A percentile compares a stretch with the other conserved stretches of the same genome.
Conservation (phyloP, 2,329 filamentous ascomycete genomes). For the Zymoseptoria ardabiliae region DNA sequence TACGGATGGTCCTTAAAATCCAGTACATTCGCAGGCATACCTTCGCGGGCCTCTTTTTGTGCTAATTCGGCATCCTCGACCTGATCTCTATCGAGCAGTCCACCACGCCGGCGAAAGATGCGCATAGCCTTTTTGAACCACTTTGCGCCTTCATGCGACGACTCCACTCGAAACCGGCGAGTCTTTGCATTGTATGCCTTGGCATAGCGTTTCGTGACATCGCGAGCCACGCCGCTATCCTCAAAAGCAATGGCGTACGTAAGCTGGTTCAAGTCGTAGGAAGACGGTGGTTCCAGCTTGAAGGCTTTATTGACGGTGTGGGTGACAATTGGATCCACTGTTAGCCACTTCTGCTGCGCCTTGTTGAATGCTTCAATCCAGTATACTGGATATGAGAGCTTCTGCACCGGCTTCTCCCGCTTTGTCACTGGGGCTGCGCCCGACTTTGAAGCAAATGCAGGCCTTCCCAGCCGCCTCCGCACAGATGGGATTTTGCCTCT, state of each 20-base stretch:
- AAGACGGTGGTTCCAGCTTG: conserved; percentile 74
- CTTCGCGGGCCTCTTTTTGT: conserved; percentile 63
- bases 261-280: conserved; percentile 68
- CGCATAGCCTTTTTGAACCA: conserved; percentile 51
- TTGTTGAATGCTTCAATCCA: conserved; percentile 91
- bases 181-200: conserved; percentile 91
- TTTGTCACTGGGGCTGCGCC: conserved; percentile 12
- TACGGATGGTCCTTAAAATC: conserved; percentile 37
- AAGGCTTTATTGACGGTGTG: conserved; percentile 67
- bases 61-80: conserved; percentile 73
- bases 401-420: conserved; percentile 46
- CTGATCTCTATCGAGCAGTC: conserved; percentile 60
- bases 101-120: conserved; percentile 33
- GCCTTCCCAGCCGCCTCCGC: conserved; percentile 29
- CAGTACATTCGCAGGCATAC: conserved; percentile 40
- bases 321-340: conserved; percentile 79
- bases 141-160: conserved; percentile 45
- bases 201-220: conserved; percentile 81
- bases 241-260: conserved; percentile 82
- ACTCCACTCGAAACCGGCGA: conserved; percentile 70
- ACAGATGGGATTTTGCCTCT: conserved; percentile 23
- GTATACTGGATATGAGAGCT: conserved; percentile 75
- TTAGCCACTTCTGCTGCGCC: conserved; percentile 84
- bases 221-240: conserved; percentile 65
- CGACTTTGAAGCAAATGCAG: conserved; percentile 16